phyloP scores from a whole-genome alignment of 768 basidiomycete species.

The Kondoa malvinella region DNA sequence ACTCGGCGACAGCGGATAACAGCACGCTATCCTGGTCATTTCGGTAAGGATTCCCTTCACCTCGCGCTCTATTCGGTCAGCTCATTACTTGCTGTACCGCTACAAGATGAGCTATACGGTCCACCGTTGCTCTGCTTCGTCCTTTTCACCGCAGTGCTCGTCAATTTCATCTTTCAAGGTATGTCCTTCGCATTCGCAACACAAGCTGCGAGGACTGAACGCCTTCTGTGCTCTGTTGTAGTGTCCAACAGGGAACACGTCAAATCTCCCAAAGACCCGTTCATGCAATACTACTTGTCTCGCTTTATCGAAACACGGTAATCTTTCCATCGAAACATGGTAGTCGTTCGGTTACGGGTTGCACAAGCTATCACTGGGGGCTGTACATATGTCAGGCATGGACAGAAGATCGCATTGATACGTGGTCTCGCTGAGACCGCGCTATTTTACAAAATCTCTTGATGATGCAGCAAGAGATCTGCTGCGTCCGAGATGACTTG shows the following conservation, averaged over 20 bases:
- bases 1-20: conserved; percentile 78
- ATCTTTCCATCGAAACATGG: background rate
- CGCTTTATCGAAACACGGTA: conserved; percentile 10
- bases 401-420: too few species aligned
- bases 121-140: conserved; percentile 64
- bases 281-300: conserved; percentile 17
- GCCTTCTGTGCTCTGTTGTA: background rate
- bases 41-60: conserved; percentile 42
- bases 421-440: too few species aligned
- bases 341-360: background rate
- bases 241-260: conserved; percentile 1
- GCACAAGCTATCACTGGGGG: too few species aligned
- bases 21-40: conserved; percentile 68
- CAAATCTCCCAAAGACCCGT: conserved; percentile 27
- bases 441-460: too few species aligned
- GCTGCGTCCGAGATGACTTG: too few species aligned
- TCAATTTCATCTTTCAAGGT: conserved; percentile 57
- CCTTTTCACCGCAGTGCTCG: conserved; percentile 71
- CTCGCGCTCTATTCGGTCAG: background rate
- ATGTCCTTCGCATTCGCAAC: background rate
- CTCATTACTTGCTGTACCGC: too few species aligned
- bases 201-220: background rate
- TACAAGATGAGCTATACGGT: conserved; percentile 57
- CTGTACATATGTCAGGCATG: too few species aligned
- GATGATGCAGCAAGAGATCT: too few species aligned